Conservation (phyloP, 768 basidiomycete genomes). For the Lactarius sanguifluus region DNA sequence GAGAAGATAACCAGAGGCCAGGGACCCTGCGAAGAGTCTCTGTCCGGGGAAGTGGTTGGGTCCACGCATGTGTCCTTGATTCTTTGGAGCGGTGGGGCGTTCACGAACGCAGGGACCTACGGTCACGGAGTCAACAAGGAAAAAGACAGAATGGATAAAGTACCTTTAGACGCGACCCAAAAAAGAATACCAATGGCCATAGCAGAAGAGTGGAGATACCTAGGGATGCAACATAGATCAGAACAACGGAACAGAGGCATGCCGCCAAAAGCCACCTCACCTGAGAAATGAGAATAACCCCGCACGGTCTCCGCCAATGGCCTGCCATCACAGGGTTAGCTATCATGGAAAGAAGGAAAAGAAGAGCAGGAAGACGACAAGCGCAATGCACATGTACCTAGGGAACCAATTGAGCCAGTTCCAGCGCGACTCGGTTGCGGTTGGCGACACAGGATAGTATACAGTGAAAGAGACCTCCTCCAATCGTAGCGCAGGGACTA, state of each 20-base stretch:
- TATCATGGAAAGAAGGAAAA: background rate
- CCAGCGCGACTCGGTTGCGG: background rate
- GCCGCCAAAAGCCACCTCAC: constrained; percentile 1
- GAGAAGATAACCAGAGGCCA: constrained; percentile 86
- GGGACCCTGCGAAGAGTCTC: constrained; percentile 31
- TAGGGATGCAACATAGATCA: background rate
- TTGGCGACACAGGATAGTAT: constrained; percentile 19
- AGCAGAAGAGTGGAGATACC: constrained; percentile 18
- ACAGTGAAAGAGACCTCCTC: constrained; percentile 26
- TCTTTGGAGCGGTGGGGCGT: constrained; percentile 20
- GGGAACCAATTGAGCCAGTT: constrained; percentile 22
- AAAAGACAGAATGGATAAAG: background rate
- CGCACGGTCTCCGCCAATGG: constrained; percentile 16
- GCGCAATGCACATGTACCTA: constrained; percentile 10
- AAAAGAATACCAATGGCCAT: constrained; percentile 22
- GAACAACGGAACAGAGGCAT: background rate
- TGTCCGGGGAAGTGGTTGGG: background rate
- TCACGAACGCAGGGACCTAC: constrained; percentile 24
- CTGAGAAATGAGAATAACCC: constrained; percentile 24
- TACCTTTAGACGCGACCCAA: constrained; percentile 24
- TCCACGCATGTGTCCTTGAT: background rate
- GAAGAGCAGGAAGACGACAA: background rate
- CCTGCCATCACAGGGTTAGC: background rate
- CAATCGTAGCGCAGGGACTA: constrained; percentile 13
- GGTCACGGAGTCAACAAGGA: background rate